Percentiles rank a stretch among this genome's conserved stretches.
Evolutionary conservation across 2,329 filamentous ascomycete species (phyloP).

Genomic region (Ophiosphaerella narmari): DNA sequence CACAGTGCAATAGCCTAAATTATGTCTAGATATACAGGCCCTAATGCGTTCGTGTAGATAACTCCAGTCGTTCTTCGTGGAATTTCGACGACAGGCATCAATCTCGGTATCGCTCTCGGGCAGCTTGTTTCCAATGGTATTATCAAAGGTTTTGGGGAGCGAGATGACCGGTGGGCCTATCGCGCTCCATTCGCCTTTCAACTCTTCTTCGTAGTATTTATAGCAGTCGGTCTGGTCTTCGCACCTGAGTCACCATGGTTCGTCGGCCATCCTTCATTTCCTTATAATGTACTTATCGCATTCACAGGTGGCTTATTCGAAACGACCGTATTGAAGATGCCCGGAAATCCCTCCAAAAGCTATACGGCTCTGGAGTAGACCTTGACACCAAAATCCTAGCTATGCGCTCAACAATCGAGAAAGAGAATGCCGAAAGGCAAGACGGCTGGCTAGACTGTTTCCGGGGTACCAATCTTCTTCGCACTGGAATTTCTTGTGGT

Average conservation of each 20-base stretch:
- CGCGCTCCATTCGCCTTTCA: slow-evolving; percentile 68
- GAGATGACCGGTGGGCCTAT: slow-evolving; percentile 62
- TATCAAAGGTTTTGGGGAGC: slow-evolving; percentile 54
- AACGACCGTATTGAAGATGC: slow-evolving; percentile 21
- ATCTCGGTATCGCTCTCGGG: slow-evolving; percentile 66
- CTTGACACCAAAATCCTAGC: background rate
- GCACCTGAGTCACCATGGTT: slow-evolving; percentile 73
- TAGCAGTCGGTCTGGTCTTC: slow-evolving; percentile 66
- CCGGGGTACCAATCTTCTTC: slow-evolving; percentile 71
- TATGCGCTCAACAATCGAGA: background rate
- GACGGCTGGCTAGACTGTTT: slow-evolving; percentile 74
- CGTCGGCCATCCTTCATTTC: slow-evolving; percentile 59
- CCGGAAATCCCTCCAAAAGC: slow-evolving; percentile 65
- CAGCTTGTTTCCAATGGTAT: slow-evolving; percentile 59
- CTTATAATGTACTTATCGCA: too few relatives aligned
- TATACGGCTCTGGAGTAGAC: slow-evolving; percentile 57
- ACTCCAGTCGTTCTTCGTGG: slow-evolving; percentile 62
- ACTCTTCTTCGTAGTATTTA: slow-evolving; percentile 72
- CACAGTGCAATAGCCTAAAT: background rate
- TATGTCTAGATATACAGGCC: background rate
- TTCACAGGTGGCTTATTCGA: too few relatives aligned
- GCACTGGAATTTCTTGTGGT: slow-evolving; percentile 69
- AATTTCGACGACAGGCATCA: slow-evolving; percentile 63
- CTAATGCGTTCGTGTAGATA: slow-evolving; percentile 40
- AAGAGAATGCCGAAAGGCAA: background rate